Evolutionary conservation across 2,329 filamentous ascomycete species (phyloP), one percentile per base, ranked within the genome.

Genomic region (Hymenoscyphus occultus): DNA sequence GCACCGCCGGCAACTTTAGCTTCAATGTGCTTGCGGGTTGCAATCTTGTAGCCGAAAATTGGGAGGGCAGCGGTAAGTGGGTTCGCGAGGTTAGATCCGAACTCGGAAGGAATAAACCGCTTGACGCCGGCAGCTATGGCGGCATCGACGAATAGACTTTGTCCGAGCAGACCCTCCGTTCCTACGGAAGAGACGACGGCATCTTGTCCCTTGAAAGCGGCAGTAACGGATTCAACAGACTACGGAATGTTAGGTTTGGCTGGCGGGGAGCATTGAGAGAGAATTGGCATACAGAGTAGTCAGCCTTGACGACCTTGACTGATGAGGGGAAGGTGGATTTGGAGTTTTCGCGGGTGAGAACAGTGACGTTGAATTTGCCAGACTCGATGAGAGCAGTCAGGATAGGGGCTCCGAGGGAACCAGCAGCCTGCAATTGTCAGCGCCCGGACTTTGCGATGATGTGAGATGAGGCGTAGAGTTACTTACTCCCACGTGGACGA

Each of bases 51-150:
- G 1, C 73, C 74, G 65, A 85, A 87, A 1, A 86, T 71, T 1
- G 85, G 81, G 0, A 89, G 78, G 1, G 75, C 60, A 63, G 77
- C 68, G 58, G 75, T 69, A 61, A 74, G 73, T 72, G 77, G 48
- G 69, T 76, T 65, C 70, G 79, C 71, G 77, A 80, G 71, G 73
- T 79, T 73, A 7, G 75, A 74, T 22, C 78, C 78, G 48, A 83
- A 89, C 63, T 89, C 86, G 2, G 83, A 83, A 1, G 86, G 85
- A 35, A 89, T 77, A 76, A 88, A 86, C n/a, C 85, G 80, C 69
- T 84, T 80, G 6, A 89, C 85, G 7, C 84, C 83, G 0, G 85
- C 85, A 6, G 80, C 81, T 56, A 84, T 79, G 14, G 85, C 80
- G 0, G 86, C 86, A 59, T 89, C 82, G 57, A 88, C 80, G 62